These are phyloP conservation scores for Tephrocybe sp. DNA, from an alignment of 768 basidiomycete genomes.

Conservation along the genomic window DNA sequence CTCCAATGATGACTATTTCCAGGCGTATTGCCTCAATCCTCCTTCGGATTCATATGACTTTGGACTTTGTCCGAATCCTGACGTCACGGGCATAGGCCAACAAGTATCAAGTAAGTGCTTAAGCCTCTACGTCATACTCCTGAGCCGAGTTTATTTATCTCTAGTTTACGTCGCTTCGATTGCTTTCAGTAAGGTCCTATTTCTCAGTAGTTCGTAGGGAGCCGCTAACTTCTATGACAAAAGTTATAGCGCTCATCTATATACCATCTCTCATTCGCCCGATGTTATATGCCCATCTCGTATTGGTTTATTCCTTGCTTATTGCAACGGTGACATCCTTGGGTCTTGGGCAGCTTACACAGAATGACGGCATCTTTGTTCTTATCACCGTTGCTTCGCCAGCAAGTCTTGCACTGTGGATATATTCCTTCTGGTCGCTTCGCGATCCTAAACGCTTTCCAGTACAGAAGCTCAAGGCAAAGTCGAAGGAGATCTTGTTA, in stretches of 20 bases:
- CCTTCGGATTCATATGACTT: neutral
- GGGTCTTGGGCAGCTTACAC: neutral
- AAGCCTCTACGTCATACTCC: neutral
- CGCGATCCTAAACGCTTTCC: neutral
- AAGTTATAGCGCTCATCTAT: neutral
- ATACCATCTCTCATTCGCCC: neutral
- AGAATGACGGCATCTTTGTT: neutral
- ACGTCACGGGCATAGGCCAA: constrained; percentile 2
- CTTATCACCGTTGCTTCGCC: neutral
- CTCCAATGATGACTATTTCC: too few relatives aligned
- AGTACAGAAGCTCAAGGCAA: neutral
- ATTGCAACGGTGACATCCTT: neutral
- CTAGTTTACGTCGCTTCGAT: neutral
- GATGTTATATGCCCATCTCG: constrained; percentile 1
- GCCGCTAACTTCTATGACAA: neutral
- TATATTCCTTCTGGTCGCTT: neutral
- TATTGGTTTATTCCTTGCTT: neutral
- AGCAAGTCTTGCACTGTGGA: neutral
- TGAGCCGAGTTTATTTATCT: neutral
- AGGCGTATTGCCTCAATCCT: constrained; percentile 1
- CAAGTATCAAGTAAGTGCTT: neutral
- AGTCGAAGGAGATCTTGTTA: neutral
- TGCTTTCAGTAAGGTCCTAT: neutral
- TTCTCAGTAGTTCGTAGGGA: neutral
- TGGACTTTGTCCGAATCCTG: neutral